Base-by-base conservation (phyloP, 441 rosid species). In the Erysimum cheiri region DNA sequence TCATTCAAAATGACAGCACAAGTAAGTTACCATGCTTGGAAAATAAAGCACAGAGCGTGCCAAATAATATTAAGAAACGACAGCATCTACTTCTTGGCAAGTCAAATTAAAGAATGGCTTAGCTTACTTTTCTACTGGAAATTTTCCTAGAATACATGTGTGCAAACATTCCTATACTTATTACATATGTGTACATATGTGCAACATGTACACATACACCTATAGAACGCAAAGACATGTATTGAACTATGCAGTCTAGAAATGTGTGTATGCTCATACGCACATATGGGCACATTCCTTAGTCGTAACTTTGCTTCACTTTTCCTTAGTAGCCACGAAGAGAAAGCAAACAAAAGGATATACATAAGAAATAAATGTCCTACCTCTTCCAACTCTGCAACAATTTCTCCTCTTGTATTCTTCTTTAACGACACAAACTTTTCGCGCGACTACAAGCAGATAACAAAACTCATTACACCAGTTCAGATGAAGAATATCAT, bases 321-420 rank as follows among this genome's bases (percentile, higher is more conserved):
- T 49, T 57, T 46, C 28, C 58, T 28, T 43, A 24, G 56, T 22
- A 59, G 54, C 17, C 36, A 24, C 29, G 28, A 63, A 17, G 61
- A 60, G 24, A 60, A 53, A 9, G 17, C 11, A 54, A 39, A 26
- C 2, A 31, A 61, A 46, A 29, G 36, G 44, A 64, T 48, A 48
- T 4, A 5, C 15, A 39, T 44, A 28, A 14, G 6, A 58, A 48
- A 8, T 35, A 48, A 71, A 52, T 44, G 57, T 26, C 53, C 49
- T 84, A 90, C 98, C 98, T 93, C 97, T 85, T 93, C 98, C 59
- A 88, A 81, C 77, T 85, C 94, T 24, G 91, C 88, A 80, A 93
- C 81, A 77, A 91, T 76, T 60, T 91, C 96, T 60, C 78, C 91
- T 63, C 83, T 81, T 39, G 97, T 81, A 81, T 77, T 93, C 87